These are phyloP conservation scores for Lantana camara DNA, from an alignment of 257 asterid genomes.

Conservation along the genomic window DNA sequence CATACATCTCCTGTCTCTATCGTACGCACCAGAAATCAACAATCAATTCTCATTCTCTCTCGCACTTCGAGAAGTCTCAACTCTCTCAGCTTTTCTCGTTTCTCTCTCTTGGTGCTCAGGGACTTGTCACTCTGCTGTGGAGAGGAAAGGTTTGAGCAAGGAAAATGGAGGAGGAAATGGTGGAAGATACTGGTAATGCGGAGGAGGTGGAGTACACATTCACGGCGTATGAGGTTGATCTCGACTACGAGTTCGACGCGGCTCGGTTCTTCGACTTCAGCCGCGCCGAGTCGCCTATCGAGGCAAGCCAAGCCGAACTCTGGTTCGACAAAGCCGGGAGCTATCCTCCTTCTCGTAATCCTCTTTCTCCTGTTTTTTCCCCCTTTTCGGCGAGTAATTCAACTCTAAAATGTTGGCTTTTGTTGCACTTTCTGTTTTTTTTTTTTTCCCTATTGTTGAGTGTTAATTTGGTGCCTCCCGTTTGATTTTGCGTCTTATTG, in stretches of 20 bases:
- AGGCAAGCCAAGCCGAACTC: constrained; percentile 61
- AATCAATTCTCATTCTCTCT: constrained; percentile 39
- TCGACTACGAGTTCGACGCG: constrained; percentile 94
- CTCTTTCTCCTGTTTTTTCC: constrained; percentile 2
- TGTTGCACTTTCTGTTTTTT: background rate
- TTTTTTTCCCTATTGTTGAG: background rate
- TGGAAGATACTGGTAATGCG: constrained; percentile 43
- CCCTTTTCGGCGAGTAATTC: background rate
- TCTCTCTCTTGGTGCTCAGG: background rate
- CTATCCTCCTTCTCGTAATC: constrained; percentile 91
- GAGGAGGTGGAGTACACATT: constrained; percentile 55
- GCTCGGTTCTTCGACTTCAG: constrained; percentile 74
- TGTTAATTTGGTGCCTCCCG: background rate
- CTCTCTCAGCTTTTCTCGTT: constrained; percentile 27
- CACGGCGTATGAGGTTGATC: constrained; percentile 80
- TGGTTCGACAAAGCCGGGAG: constrained; percentile 87
- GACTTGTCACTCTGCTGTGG: constrained; percentile 18
- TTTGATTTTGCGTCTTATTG: background rate
- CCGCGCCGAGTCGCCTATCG: constrained; percentile 56
- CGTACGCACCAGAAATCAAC: constrained; percentile 40
- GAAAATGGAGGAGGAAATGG: constrained; percentile 67
- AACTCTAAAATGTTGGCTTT: background rate
- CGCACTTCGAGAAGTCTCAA: constrained; percentile 30
- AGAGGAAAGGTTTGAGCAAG: background rate
- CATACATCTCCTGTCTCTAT: constrained; percentile 47